Evolutionary conservation across 2,329 filamentous ascomycete species (phyloP).

Genomic region (Claviceps citrina): DNA sequence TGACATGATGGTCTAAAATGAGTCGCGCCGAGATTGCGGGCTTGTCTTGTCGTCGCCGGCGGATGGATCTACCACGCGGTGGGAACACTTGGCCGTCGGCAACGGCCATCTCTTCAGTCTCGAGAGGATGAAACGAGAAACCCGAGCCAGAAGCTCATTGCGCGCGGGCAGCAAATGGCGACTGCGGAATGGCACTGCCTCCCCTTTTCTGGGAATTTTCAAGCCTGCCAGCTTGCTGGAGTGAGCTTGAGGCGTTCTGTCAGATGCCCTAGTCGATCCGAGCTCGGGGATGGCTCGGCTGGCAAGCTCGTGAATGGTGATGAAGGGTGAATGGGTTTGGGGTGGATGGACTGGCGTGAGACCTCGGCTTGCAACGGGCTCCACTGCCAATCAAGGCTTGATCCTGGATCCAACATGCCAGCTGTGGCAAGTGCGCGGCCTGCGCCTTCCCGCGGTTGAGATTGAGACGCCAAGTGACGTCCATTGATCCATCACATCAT

Average conservation of each 20-base stretch:
- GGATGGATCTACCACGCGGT: slow-evolving; percentile 25
- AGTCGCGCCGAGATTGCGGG: slow-evolving; percentile 64
- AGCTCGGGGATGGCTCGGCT: too few relatives aligned
- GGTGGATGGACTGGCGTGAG: too few relatives aligned
- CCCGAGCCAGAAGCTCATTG: not conserved
- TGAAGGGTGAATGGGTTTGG: too few relatives aligned
- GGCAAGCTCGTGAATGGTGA: too few relatives aligned
- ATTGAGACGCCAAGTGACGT: too few relatives aligned
- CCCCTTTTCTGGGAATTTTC: not conserved
- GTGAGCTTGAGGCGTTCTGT: not conserved
- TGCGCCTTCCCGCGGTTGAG: not conserved
- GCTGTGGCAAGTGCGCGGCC: not conserved
- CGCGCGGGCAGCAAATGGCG: not conserved
- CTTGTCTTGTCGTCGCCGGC: slow-evolving; percentile 50
- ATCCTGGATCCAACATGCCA: too few relatives aligned
- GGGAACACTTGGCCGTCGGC: slow-evolving; percentile 13
- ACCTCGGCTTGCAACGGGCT: not conserved
- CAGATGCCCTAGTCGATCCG: not conserved
- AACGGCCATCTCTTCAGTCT: slow-evolving; percentile 14
- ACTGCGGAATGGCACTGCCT: not conserved
- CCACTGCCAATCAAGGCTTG: too few relatives aligned
- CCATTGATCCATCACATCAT: too few relatives aligned
- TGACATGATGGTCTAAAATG: slow-evolving; percentile 70
- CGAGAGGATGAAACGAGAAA: not conserved
- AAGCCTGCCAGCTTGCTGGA: not conserved